Percentiles rank a stretch among this genome's conserved stretches.
phyloP scores from a whole-genome alignment of 2,329 filamentous ascomycete species.

The Paraconiothyrium brasiliense region DNA sequence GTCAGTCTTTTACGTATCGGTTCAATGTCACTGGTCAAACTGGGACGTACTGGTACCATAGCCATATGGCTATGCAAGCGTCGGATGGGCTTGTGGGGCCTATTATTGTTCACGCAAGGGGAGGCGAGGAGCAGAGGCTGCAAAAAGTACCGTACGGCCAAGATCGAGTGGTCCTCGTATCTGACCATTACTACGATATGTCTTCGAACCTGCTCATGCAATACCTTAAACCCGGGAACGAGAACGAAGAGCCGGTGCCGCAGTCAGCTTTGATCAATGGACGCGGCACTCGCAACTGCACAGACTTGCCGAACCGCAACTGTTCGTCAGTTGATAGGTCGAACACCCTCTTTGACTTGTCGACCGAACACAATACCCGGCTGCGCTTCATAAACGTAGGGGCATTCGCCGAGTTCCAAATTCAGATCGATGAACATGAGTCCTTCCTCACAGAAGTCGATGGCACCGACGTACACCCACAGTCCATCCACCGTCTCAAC shows the following conservation, averaged over 20 bases:
- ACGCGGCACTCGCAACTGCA: slow-evolving; percentile 49
- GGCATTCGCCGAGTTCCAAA: slow-evolving; percentile 67
- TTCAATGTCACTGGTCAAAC: slow-evolving; percentile 49
- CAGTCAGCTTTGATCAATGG: slow-evolving; percentile 57
- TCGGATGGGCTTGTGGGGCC: slow-evolving; percentile 54
- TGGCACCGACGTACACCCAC: slow-evolving; percentile 68
- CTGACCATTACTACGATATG: slow-evolving; percentile 73
- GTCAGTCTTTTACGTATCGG: slow-evolving; percentile 42
- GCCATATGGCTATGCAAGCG: slow-evolving; percentile 54
- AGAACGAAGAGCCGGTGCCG: slow-evolving; percentile 66
- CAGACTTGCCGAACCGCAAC: slow-evolving; percentile 44
- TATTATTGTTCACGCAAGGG: slow-evolving; percentile 48
- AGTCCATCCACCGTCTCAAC: slow-evolving; percentile 65
- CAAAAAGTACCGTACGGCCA: slow-evolving; percentile 55
- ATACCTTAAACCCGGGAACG: slow-evolving; percentile 61
- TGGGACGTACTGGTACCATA: slow-evolving; percentile 47
- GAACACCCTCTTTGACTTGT: slow-evolving; percentile 45
- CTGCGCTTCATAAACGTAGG: slow-evolving; percentile 78
- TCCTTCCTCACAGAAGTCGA: slow-evolving; percentile 73
- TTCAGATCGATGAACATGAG: slow-evolving; percentile 70
- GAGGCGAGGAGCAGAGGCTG: slow-evolving; percentile 51
- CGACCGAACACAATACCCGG: slow-evolving; percentile 69
- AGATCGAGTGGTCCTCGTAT: slow-evolving; percentile 71
- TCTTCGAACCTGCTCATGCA: slow-evolving; percentile 59
- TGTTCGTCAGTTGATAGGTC: slow-evolving; percentile 47